phyloP scores from a whole-genome alignment of 2,329 filamentous ascomycete genomes.

The Diatrype stigma region DNA sequence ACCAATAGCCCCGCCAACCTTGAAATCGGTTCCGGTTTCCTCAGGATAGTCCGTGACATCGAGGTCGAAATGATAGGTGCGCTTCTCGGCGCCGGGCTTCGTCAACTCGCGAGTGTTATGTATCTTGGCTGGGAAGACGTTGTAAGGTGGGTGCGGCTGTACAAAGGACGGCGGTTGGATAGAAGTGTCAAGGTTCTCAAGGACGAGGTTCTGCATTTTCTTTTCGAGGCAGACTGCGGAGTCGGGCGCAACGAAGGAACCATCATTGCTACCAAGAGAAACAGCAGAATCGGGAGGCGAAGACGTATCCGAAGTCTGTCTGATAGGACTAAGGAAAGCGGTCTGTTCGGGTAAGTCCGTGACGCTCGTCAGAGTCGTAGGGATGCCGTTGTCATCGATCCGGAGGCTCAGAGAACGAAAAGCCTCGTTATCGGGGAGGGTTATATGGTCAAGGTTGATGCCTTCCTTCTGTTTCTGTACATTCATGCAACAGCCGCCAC shows the following conservation, averaged over 20 bases:
- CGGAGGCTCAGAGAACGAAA: constrained; percentile 76
- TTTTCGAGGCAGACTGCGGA: constrained; percentile 25
- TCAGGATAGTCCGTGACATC: constrained; percentile 92
- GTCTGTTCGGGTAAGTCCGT: constrained; percentile 71
- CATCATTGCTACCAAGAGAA: constrained; percentile 37
- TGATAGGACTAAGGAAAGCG: constrained; percentile 62
- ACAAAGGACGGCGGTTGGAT: constrained; percentile 83
- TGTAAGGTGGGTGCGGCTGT: constrained; percentile 88
- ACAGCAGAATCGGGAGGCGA: constrained; percentile 48
- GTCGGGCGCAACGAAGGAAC: constrained; percentile 26
- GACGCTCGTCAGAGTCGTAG: constrained; percentile 67
- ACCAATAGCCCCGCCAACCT: constrained; percentile 92
- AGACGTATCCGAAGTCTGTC: constrained; percentile 31
- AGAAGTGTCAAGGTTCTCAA: constrained; percentile 49
- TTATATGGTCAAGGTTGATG: constrained; percentile 48
- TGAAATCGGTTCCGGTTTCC: constrained; percentile 84
- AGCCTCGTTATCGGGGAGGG: constrained; percentile 75
- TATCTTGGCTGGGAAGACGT: constrained; percentile 86
- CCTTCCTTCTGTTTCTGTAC: constrained; percentile 39
- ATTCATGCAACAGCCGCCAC: constrained; percentile 59
- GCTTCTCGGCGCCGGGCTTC: constrained; percentile 83
- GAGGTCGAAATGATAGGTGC: constrained; percentile 95
- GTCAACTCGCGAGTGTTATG: constrained; percentile 84
- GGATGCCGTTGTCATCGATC: constrained; percentile 61
- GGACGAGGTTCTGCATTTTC: constrained; percentile 23